phyloP scores from a whole-genome alignment of 108 stramenopile species.

The Phaeodactylum tricornutum region DNA sequence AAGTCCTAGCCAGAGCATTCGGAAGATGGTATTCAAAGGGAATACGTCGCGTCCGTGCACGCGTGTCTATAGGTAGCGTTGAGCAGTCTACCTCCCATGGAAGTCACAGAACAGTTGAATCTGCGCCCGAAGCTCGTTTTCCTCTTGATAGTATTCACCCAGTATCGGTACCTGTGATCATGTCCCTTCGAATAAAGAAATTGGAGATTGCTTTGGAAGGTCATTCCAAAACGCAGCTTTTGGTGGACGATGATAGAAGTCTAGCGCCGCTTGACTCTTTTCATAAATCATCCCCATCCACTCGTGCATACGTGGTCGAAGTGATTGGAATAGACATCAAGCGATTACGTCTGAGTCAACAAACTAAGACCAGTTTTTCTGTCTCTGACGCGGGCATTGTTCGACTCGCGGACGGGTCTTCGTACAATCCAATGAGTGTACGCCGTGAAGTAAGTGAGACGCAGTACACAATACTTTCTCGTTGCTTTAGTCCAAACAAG shows the following conservation, averaged over 20 bases:
- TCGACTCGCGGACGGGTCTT: slow-evolving; percentile 22
- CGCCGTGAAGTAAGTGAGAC: slow-evolving; percentile 19
- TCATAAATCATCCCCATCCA: slow-evolving; percentile 13
- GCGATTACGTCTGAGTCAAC: slow-evolving; percentile 8
- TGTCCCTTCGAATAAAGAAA: slow-evolving; percentile 40
- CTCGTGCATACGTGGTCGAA: slow-evolving; percentile 40
- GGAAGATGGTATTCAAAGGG: slow-evolving; percentile 48
- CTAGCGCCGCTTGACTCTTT: slow-evolving; percentile 24
- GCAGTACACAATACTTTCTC: slow-evolving; percentile 22
- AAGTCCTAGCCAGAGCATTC: slow-evolving; percentile 38
- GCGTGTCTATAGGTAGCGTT: no score
- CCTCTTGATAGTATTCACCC: background rate
- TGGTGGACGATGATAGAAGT: slow-evolving; percentile 23
- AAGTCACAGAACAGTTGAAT: no score
- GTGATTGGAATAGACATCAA: slow-evolving; percentile 16
- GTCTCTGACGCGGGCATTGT: slow-evolving; percentile 34
- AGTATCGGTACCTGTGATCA: slow-evolving; percentile 6
- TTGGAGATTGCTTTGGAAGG: slow-evolving; percentile 65
- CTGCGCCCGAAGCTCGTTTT: background rate
- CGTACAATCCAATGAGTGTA: slow-evolving; percentile 23
- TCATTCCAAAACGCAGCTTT: slow-evolving; percentile 27
- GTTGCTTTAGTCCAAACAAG: background rate
- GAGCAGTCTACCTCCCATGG: no score
- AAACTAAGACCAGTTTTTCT: slow-evolving; percentile 16
- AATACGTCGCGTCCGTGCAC: slow-evolving; percentile 14